Conservation (phyloP, 805 yeast genomes). For the Starmerella floricola region DNA sequence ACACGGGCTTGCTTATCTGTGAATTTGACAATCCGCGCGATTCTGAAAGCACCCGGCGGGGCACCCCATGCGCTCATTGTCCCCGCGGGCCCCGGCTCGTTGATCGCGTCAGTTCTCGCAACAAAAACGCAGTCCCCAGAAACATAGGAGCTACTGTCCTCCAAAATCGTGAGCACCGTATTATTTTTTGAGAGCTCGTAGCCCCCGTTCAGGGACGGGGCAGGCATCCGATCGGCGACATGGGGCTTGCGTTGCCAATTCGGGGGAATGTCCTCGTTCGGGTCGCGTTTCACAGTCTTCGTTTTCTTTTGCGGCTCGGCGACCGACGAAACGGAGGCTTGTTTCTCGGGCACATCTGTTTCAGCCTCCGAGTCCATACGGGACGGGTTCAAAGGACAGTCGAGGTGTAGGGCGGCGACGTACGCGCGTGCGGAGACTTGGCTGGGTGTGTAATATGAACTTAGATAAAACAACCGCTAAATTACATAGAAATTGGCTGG, state of each 20-base stretch:
- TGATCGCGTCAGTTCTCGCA: no score
- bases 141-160: not conserved
- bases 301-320: not conserved
- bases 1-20: constrained; percentile 30
- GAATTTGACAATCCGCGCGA: constrained; percentile 75
- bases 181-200: not conserved
- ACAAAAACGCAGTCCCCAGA: not conserved
- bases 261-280: constrained; percentile 15
- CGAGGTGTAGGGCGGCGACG: no score
- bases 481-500: no score
- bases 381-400: no score
- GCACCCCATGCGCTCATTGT: constrained; percentile 33
- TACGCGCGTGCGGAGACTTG: no score
- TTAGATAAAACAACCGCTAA: no score
- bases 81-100: no score
- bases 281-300: constrained; percentile 2
- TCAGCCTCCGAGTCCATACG: constrained; percentile 5
- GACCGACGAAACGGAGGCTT: not conserved
- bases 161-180: not conserved
- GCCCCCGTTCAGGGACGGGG: constrained; percentile 3
- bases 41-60: constrained; percentile 85
- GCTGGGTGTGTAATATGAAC: no score
- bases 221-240: constrained; percentile 22
- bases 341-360: constrained; percentile 1
- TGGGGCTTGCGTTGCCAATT: constrained; percentile 27